Evolutionary conservation across 2,329 filamentous ascomycete species (phyloP).

Genomic region (Epichloe amarillans): DNA sequence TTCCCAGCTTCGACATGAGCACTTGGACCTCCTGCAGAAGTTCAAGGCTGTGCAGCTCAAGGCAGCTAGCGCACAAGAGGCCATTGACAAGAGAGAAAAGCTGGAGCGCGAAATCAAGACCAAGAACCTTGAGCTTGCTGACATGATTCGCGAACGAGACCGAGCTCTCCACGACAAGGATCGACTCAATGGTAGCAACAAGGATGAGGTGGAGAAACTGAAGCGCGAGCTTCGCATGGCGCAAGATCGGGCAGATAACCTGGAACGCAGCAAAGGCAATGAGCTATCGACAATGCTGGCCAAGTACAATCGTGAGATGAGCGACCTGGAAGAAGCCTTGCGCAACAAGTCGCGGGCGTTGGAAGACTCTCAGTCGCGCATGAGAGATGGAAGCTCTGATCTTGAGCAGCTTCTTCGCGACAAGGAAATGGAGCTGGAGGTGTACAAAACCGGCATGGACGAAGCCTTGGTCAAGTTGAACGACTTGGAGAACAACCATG

Average conservation of each 20-base stretch:
- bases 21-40: constrained; percentile 86
- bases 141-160: constrained; percentile 96
- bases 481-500: constrained; percentile 65
- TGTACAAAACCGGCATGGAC: constrained; percentile 97
- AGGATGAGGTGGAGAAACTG: constrained; percentile 87
- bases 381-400: constrained; percentile 70
- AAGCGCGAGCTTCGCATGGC: constrained; percentile 89
- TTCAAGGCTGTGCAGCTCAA: constrained; percentile 95
- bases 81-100: constrained; percentile 88
- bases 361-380: constrained; percentile 67
- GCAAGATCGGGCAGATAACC: constrained; percentile 78
- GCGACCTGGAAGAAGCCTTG: constrained; percentile 86
- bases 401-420: constrained; percentile 76
- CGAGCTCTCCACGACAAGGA: constrained; percentile 89
- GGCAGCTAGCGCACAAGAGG: constrained; percentile 91
- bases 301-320: constrained; percentile 95
- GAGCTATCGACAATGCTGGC: constrained; percentile 89
- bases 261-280: constrained; percentile 85
- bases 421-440: constrained; percentile 95
- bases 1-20: constrained; percentile 87
- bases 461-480: constrained; percentile 87
- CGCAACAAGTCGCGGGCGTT: constrained; percentile 76
- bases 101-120: constrained; percentile 96
- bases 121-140: constrained; percentile 95
- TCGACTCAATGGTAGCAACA: constrained; percentile 69